Conservation (phyloP, 2,329 filamentous ascomycete genomes). For the Dendrostoma leiphaemia region DNA sequence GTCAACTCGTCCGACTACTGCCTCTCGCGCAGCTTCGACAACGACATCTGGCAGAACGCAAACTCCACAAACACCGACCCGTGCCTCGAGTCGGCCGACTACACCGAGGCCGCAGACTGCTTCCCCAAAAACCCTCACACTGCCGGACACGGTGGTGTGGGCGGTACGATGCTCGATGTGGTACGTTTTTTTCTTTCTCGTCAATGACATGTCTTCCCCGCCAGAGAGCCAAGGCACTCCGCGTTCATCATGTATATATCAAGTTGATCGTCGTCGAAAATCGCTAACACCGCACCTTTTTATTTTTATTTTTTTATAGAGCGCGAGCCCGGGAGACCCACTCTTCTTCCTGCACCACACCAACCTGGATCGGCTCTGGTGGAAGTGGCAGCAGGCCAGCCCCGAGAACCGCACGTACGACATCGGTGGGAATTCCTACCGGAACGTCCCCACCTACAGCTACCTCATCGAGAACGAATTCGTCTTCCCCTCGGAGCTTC, state of each 20-base stretch:
- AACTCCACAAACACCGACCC: background rate
- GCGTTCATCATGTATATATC: conserved; percentile 26
- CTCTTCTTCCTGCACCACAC: conserved; percentile 31
- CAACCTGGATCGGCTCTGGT: conserved; percentile 28
- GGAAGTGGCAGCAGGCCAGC: conserved; percentile 28
- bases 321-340: conserved; percentile 31
- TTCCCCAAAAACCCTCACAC: conserved; percentile 22
- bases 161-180: conserved; percentile 21
- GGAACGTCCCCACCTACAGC: conserved; percentile 16
- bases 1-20: conserved; percentile 6
- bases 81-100: background rate
- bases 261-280: conserved; percentile 30
- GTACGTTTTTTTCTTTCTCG: conserved; percentile 23
- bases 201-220: conserved; percentile 24
- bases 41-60: background rate
- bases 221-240: conserved; percentile 12
- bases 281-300: too few species aligned
- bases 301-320: too few species aligned
- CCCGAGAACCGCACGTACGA: conserved; percentile 22
- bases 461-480: background rate
- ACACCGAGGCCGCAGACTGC: conserved; percentile 21
- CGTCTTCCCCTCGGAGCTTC: background rate
- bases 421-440: conserved; percentile 17
- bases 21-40: conserved; percentile 4
- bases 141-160: conserved; percentile 24